Conservation (phyloP, 1,139 yeast genomes). For the Magnusiomyces starmeri region DNA sequence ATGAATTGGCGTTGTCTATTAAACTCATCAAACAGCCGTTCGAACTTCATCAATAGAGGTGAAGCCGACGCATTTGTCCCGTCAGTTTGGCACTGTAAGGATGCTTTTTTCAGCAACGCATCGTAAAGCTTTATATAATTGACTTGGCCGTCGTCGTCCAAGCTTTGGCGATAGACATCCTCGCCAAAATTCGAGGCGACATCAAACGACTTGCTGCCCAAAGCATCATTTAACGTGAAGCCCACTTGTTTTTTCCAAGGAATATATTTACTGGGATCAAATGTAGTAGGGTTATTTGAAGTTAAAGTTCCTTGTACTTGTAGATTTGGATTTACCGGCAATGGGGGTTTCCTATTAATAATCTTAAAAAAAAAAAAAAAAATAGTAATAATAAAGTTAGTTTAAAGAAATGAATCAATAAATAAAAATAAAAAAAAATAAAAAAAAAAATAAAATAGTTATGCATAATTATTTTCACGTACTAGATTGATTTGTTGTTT, state of each 20-base stretch:
- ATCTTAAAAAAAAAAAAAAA: no score
- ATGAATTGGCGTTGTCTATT: slow-evolving; percentile 64
- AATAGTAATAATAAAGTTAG: no score
- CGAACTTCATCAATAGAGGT: slow-evolving; percentile 38
- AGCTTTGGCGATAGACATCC: slow-evolving; percentile 8
- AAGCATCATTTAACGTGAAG: slow-evolving; percentile 9
- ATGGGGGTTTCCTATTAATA: no score
- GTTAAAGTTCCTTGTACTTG: no score
- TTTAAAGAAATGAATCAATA: no score
- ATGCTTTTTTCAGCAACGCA: slow-evolving; percentile 31
- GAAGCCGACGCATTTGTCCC: background rate
- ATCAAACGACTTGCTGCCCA: slow-evolving; percentile 8
- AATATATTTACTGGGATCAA: no score
- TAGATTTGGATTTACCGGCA: no score
- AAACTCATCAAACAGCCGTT: slow-evolving; percentile 54
- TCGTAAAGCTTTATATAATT: slow-evolving; percentile 23
- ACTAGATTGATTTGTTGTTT: slow-evolving; percentile 16
- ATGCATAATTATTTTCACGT: background rate
- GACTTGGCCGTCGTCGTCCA: slow-evolving; percentile 16
- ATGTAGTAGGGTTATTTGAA: no score
- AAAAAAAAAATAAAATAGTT: slow-evolving; percentile 10
- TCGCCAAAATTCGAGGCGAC: slow-evolving; percentile 12
- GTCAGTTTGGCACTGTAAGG: background rate
- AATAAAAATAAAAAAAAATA: no score
- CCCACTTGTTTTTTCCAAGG: slow-evolving; percentile 5